These are phyloP conservation scores for Zygosaccharomyces sapae DNA, from an alignment of 1,139 yeast genomes.

Conservation along the genomic window DNA sequence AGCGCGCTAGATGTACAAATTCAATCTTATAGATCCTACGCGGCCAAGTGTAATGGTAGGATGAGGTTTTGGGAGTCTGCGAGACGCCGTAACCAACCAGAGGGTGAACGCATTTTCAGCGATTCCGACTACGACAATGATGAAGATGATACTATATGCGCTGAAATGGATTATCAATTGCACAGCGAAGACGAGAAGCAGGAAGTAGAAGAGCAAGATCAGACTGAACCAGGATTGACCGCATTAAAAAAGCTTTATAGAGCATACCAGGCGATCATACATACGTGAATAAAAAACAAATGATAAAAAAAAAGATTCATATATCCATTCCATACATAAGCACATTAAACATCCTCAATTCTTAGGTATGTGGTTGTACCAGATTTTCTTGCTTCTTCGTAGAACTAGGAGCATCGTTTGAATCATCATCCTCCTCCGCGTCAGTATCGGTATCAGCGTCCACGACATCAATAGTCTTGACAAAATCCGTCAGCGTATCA, in stretches of 20 bases:
- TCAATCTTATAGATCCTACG: constrained; percentile 1
- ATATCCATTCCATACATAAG: background rate
- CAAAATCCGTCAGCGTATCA: background rate
- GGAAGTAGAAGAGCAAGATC: background rate
- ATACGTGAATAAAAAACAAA: background rate
- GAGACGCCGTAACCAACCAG: background rate
- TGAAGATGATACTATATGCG: constrained; percentile 1
- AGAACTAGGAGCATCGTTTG: background rate
- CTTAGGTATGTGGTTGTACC: background rate
- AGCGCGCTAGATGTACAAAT: constrained; percentile 1
- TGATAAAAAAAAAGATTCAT: background rate
- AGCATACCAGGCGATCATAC: background rate
- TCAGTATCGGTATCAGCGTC: background rate
- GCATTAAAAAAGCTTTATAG: background rate
- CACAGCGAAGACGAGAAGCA: background rate
- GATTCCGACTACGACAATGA: background rate
- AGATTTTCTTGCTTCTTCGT: background rate
- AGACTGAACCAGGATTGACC: background rate
- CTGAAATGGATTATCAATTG: constrained; percentile 2
- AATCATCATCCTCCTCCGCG: background rate
- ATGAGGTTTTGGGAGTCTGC: constrained; percentile 2
- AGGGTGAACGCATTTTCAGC: background rate
- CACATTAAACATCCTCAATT: background rate
- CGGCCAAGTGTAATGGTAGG: constrained; percentile 2
- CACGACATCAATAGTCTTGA: background rate